Evolutionary conservation across 2,329 filamentous ascomycete genomes (phyloP), one percentile per base, ranked within the genome.

Genomic region (Pestalotiopsis sp.): DNA sequence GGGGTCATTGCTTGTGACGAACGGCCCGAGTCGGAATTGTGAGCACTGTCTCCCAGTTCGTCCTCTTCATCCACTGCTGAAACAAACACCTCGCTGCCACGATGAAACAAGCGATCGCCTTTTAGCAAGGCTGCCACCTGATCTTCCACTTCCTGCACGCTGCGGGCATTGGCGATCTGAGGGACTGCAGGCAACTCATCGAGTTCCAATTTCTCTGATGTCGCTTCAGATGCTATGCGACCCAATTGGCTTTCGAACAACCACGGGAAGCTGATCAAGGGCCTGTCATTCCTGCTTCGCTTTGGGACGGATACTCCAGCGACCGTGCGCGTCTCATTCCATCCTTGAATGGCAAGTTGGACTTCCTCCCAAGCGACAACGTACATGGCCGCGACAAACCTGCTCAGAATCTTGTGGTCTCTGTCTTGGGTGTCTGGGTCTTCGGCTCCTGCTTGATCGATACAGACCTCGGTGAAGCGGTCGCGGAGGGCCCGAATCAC

Each of bases 211-310:
- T 17, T 38, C 3, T 59, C 52, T 11, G 27, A 11, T 23, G 41
- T 38, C 2, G 23, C 20, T 14, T 23, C 49, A n/a, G 36, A 88
- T 1, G 92, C 92, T 73, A 97, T 90, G 62, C 86, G 85, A 1
- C 92, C 91, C 3, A 97, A 83, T 69, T 94, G 87, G 59, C 87
- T 85, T 13, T 90, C 85, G 72, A 98, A 97, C 2, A 98, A 83
- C 96, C 96, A 99, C 0, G 96, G 95, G 74, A 98, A 98, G 69
- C 92, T 96, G 74, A 98, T 96, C 9, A 98, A 83, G 0, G 96
- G 95, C 85, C 94, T 91, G 2, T 82, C 81, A 9, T 83, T 83
- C 2, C 83, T 75, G 12, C 79, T 81, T 25, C 80, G 77, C 13
- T 76, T 71, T 4, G 79, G 80, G 6, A 82, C 74, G n/a, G 75